A percentile compares a stretch with the other conserved stretches of the same genome.
Conservation (phyloP, 306 rosid species). For the Cicer bijugum region DNA sequence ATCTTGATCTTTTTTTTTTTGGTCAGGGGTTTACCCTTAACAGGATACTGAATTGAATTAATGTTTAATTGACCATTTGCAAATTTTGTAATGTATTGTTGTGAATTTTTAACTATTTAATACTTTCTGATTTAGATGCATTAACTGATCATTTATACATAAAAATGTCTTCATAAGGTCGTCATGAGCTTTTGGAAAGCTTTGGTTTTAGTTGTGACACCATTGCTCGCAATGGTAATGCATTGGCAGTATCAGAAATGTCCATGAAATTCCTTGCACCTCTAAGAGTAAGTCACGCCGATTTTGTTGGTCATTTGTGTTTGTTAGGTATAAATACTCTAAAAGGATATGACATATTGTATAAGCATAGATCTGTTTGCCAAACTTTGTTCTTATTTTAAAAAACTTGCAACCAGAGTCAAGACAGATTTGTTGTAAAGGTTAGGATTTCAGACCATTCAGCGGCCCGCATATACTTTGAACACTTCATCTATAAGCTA, state of each 20-base stretch:
- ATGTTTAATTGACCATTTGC: slow-evolving; percentile 10
- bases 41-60: slow-evolving; percentile 23
- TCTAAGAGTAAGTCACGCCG: slow-evolving; percentile 63
- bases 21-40: background rate
- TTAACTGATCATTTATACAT: slow-evolving; percentile 37
- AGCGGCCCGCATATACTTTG: slow-evolving; percentile 72
- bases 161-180: slow-evolving; percentile 59
- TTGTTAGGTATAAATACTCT: background rate
- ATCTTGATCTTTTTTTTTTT: background rate
- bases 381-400: slow-evolving; percentile 40
- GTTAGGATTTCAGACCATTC: slow-evolving; percentile 70
- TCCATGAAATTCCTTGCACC: slow-evolving; percentile 84
- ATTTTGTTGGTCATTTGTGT: slow-evolving; percentile 23
- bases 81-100: background rate
- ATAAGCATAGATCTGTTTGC: slow-evolving; percentile 30
- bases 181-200: slow-evolving; percentile 71
- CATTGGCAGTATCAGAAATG: slow-evolving; percentile 76
- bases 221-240: slow-evolving; percentile 71
- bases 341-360: slow-evolving; percentile 22
- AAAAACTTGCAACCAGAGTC: slow-evolving; percentile 59
- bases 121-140: slow-evolving; percentile 2
- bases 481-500: slow-evolving; percentile 75
- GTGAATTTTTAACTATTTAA: slow-evolving; percentile 1
- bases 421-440: slow-evolving; percentile 73
- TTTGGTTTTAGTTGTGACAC: slow-evolving; percentile 66